These are phyloP conservation scores for Diutina sp. DNA, from an alignment of 1,139 yeast genomes.

Conservation along the genomic window DNA sequence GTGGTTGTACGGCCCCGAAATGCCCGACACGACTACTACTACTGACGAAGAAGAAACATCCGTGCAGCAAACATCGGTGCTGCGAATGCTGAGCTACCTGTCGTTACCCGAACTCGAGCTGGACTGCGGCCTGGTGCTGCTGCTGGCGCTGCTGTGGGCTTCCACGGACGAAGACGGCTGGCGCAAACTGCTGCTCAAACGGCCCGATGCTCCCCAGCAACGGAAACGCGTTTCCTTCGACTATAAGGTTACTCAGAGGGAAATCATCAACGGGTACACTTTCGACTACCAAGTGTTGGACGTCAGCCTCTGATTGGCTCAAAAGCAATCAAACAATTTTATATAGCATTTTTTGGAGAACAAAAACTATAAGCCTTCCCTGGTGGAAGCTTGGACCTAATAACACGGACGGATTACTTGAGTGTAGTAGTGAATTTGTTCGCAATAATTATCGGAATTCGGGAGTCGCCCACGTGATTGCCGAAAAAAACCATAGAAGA, in stretches of 20 bases:
- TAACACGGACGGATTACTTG: too few relatives aligned
- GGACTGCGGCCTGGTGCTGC: slow-evolving; percentile 4
- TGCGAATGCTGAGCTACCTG: slow-evolving; percentile 3
- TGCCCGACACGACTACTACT: slow-evolving; percentile 4
- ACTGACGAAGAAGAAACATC: neutral
- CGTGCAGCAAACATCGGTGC: neutral
- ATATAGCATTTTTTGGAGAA: neutral
- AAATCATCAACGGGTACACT: slow-evolving; percentile 27
- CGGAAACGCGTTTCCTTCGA: slow-evolving; percentile 21
- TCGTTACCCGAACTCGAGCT: slow-evolving; percentile 4
- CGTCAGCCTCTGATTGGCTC: slow-evolving; percentile 4
- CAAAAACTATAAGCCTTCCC: neutral
- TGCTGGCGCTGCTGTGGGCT: slow-evolving; percentile 4
- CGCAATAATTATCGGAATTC: too few relatives aligned
- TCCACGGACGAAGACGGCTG: neutral
- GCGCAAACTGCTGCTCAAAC: slow-evolving; percentile 6
- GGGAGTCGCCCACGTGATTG: too few relatives aligned
- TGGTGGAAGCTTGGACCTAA: neutral
- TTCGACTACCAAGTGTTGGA: slow-evolving; percentile 34
- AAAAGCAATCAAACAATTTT: too few relatives aligned
- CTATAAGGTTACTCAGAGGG: slow-evolving; percentile 29
- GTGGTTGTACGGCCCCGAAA: slow-evolving; percentile 35
- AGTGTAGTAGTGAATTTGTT: too few relatives aligned
- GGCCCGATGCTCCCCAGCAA: neutral
- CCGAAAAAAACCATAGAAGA: too few relatives aligned